A percentile compares a stretch with the other conserved stretches of the same genome.
Conservation (phyloP, 306 rosid genomes). For the Carpinus viminea region DNA sequence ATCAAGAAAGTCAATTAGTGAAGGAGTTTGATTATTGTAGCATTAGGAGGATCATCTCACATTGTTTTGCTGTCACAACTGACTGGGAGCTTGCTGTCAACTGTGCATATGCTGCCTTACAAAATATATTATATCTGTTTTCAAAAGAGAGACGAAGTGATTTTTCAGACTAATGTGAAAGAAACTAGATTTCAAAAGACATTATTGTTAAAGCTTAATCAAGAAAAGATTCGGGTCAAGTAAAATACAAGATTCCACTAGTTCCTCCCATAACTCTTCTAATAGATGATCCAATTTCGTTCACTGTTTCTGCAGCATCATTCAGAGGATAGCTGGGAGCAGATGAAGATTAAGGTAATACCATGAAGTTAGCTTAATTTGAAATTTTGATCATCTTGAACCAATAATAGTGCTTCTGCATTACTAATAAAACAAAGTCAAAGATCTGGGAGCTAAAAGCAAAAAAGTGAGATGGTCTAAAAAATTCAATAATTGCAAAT, state of each 20-base stretch:
- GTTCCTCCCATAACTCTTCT: conserved; percentile 95
- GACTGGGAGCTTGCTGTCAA: conserved; percentile 58
- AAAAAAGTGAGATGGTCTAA: conserved; percentile 1
- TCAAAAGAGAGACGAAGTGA: not conserved
- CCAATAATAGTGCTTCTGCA: conserved; percentile 11
- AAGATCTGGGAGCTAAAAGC: conserved; percentile 4
- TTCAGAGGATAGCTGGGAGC: conserved; percentile 85
- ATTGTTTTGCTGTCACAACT: conserved; percentile 51
- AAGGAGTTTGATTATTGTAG: conserved; percentile 12
- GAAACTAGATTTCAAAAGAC: conserved; percentile 6
- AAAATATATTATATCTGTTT: conserved; percentile 70
- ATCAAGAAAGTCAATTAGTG: conserved; percentile 36
- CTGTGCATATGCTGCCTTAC: conserved; percentile 73
- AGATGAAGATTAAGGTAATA: conserved; percentile 34
- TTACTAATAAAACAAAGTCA: not conserved
- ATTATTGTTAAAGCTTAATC: conserved; percentile 11
- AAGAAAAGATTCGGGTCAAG: conserved; percentile 32
- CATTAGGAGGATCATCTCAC: conserved; percentile 50
- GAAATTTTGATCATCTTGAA: conserved; percentile 19
- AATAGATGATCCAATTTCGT: conserved; percentile 79
- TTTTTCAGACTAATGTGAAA: not conserved
- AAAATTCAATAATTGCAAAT: conserved; percentile 9
- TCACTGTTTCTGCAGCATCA: conserved; percentile 83
- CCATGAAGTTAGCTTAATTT: conserved; percentile 21
- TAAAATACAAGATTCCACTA: conserved; percentile 80